Base-by-base conservation (phyloP, 2,329 filamentous ascomycete genomes). In the Ustilaginoidea virens region DNA sequence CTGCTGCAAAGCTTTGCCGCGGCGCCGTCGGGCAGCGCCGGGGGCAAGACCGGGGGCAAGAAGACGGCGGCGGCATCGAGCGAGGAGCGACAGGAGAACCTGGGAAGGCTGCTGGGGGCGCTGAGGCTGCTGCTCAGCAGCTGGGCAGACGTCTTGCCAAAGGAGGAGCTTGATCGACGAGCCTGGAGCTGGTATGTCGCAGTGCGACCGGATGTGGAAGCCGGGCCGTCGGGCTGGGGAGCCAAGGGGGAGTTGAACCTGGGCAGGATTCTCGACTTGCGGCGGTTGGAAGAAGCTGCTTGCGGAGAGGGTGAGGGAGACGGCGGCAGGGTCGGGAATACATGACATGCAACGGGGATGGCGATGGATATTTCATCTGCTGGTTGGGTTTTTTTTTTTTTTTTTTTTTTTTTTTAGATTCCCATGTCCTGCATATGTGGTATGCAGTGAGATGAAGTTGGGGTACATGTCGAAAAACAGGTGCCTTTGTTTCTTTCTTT, bases 131-230 rank as follows among this genome's bases (percentile, higher is more conserved):
- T 92, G 1, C 85, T 73, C 42, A 60, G 65, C 26, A 87, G 80
- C 35, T 92, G 83, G 85, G 62, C 65, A 1, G 53, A 58, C n/a
- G 63, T 70, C 17, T 48, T 92, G 19, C 61, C 53, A 16, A 53
- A 56, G 4, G 60, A 66, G 11, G 80, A 92, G 42, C 56, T 92
- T 29, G 80, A 92, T 46, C 63, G 65, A 36, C 67, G 74, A 34
- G 80, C 81, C 12, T 92, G 82, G 80, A 58, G 58, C 8, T 92
- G 83, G 83, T 92, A 92, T 51, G 60, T 78, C 2, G 64, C 68
- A 14, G 71, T 86, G 13, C 61, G 85, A 36, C 83, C 83, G 1
- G 74, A 81, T 13, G 78, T 92, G 3, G 73, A 80, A 33, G 55
- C 63, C 32, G 85, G 83, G 0, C 69, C 70, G 27, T 69, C 72